Evolutionary conservation across 352 stramenopile genomes (phyloP).

Genomic region (Elongisporangium anandrum): DNA sequence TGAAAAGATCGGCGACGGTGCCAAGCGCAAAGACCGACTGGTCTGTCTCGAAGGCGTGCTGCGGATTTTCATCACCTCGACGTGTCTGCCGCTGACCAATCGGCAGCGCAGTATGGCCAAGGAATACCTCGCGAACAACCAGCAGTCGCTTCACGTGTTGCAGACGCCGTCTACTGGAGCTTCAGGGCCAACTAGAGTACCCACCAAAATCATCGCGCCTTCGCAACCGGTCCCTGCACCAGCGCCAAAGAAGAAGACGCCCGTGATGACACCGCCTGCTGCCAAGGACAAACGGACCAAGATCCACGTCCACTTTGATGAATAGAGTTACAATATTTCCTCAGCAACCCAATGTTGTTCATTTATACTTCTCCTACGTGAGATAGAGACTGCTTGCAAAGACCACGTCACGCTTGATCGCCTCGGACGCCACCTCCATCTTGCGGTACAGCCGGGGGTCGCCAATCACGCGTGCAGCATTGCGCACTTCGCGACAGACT

Average conservation of each 20-base stretch:
- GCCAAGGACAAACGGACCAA: slow-evolving; percentile 6
- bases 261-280: slow-evolving; percentile 1
- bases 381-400: slow-evolving; percentile 97
- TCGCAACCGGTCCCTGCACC: background rate
- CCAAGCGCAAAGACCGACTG: slow-evolving; percentile 40
- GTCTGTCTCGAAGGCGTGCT: slow-evolving; percentile 47
- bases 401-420: slow-evolving; percentile 98
- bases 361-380: slow-evolving; percentile 20
- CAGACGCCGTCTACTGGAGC: slow-evolving; percentile 5
- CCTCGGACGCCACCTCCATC: slow-evolving; percentile 95
- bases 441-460: slow-evolving; percentile 96
- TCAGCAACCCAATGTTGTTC: background rate
- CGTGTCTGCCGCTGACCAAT: slow-evolving; percentile 21
- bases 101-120: slow-evolving; percentile 23
- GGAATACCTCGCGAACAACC: slow-evolving; percentile 45
- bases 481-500: slow-evolving; percentile 96
- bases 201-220: background rate
- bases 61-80: slow-evolving; percentile 18
- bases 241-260: slow-evolving; percentile 2
- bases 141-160: slow-evolving; percentile 29
- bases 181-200: background rate
- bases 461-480: slow-evolving; percentile 92
- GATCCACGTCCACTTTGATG: slow-evolving; percentile 38
- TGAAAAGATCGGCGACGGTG: slow-evolving; percentile 25
- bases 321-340: background rate